Conservation (phyloP, 192 early-diverging fungal species). For the Coemansia sp. region DNA sequence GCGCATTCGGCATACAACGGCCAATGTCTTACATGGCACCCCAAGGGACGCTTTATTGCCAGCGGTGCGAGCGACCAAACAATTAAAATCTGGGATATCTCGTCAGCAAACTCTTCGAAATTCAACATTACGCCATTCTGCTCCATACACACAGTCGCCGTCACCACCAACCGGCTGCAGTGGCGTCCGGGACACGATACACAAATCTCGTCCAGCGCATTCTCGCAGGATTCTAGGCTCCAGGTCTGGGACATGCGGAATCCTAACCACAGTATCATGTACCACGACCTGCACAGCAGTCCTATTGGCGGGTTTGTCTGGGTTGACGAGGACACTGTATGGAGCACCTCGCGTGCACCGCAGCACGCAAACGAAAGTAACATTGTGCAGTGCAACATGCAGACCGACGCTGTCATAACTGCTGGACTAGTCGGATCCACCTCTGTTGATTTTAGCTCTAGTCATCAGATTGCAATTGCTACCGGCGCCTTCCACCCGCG, state of each 20-base stretch:
- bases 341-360: conserved; percentile 26
- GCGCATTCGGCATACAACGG: conserved; percentile 30
- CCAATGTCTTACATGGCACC: conserved; percentile 47
- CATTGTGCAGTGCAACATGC: conserved; percentile 46
- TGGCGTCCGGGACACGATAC: conserved; percentile 55
- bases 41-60: conserved; percentile 46
- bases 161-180: conserved; percentile 25
- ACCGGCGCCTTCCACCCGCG: conserved; percentile 11
- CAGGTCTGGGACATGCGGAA: conserved; percentile 54
- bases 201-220: conserved; percentile 44
- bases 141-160: conserved; percentile 33
- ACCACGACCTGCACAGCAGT: conserved; percentile 37
- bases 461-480: conserved; percentile 25
- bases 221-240: conserved; percentile 21
- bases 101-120: conserved; percentile 17
- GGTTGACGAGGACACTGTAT: conserved; percentile 46
- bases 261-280: conserved; percentile 43
- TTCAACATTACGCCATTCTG: conserved; percentile 20
- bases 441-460: conserved; percentile 31
- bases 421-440: conserved; percentile 25
- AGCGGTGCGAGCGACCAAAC: conserved; percentile 41
- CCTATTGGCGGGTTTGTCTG: conserved; percentile 37
- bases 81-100: conserved; percentile 54
- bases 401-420: conserved; percentile 30
- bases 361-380: background rate